Evolutionary conservation across 2,329 filamentous ascomycete species (phyloP).

Genomic region (Beauveria asiatica): DNA sequence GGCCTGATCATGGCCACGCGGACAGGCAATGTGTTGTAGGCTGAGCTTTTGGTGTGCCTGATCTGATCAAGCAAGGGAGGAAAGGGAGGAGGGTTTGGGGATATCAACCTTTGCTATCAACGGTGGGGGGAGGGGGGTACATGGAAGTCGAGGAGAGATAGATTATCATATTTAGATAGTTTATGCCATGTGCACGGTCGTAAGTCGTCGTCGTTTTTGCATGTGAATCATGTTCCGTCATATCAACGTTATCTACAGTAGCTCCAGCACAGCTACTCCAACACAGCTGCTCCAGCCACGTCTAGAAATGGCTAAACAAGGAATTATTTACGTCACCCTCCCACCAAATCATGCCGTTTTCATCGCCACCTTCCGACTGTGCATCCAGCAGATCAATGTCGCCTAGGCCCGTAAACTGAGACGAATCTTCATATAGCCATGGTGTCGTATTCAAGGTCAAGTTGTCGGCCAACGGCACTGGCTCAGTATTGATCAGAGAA

Average conservation of each 20-base stretch:
- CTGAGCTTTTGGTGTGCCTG: not conserved
- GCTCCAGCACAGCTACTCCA: not conserved
- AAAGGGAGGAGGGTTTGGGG: rapidly evolving
- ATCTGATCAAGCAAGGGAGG: too few species aligned
- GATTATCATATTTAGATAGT: too few species aligned
- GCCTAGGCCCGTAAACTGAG: slow-evolving; percentile 29
- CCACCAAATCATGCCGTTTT: slow-evolving; percentile 29
- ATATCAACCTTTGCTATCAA: too few species aligned
- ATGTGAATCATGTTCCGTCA: not conserved
- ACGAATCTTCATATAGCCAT: slow-evolving; percentile 34
- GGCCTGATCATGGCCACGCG: not conserved
- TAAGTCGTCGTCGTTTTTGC: too few species aligned
- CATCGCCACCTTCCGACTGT: slow-evolving; percentile 17
- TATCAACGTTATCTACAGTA: not conserved
- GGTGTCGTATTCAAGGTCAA: slow-evolving; percentile 34
- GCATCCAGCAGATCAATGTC: slow-evolving; percentile 27
- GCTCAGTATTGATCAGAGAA: slow-evolving; percentile 21
- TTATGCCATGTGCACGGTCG: too few species aligned
- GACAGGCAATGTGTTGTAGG: not conserved
- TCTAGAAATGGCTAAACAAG: slow-evolving; percentile 30
- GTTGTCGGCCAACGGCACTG: slow-evolving; percentile 24
- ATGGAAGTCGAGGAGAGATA: too few species aligned
- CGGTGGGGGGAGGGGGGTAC: too few species aligned
- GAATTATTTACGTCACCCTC: slow-evolving; percentile 31
- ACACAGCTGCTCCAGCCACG: not conserved